A percentile compares a stretch with the other conserved stretches of the same genome.
Evolutionary conservation across 371 early-diverging fungal genomes (phyloP).

Genomic region (Apophysomyces variabilis): DNA sequence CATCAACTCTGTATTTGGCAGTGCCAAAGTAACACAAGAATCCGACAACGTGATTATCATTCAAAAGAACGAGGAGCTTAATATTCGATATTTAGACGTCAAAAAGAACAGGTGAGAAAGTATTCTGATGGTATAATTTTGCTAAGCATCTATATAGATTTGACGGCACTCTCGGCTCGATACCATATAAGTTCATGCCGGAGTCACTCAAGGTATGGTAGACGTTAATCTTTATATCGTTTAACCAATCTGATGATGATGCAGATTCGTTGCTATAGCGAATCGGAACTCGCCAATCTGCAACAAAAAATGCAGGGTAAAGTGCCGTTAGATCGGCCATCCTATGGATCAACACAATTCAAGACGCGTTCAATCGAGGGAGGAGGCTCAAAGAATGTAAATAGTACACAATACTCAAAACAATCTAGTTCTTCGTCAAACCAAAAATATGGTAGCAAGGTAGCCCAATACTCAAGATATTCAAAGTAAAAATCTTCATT

Average conservation of each 20-base stretch:
- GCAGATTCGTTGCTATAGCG: background rate
- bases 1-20: constrained; percentile 76
- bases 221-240: background rate
- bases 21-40: constrained; percentile 84
- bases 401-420: no score
- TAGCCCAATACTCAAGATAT: no score
- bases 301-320: background rate
- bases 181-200: constrained; percentile 49
- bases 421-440: no score
- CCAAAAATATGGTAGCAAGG: no score
- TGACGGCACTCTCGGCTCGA: constrained; percentile 73
- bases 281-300: background rate
- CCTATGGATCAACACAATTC: constrained; percentile 1
- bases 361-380: background rate
- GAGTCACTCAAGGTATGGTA: constrained; percentile 42
- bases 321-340: background rate
- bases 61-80: constrained; percentile 49
- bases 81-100: constrained; percentile 61
- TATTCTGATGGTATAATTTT: background rate
- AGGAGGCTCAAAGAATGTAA: background rate
- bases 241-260: background rate
- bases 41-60: constrained; percentile 82
- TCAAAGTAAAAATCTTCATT: no score
- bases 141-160: constrained; percentile 46
- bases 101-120: constrained; percentile 63